Conservation (phyloP, 352 stramenopile species). For the Phytophthora citrophthora region DNA sequence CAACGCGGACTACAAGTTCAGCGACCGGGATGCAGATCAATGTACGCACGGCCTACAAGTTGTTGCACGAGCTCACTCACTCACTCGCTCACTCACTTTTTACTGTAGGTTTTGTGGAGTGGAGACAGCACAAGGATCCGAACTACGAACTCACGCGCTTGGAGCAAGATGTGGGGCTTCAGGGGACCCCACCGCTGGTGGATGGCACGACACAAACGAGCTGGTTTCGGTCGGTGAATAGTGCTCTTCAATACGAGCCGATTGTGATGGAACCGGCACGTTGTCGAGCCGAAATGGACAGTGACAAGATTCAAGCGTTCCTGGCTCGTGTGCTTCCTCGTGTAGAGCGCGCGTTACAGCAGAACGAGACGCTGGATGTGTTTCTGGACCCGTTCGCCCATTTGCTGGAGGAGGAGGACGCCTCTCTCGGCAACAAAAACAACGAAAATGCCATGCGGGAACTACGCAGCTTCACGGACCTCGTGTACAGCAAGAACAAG, state of each 20-base stretch:
- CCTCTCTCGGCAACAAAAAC: constrained; percentile 66
- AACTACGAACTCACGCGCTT: constrained; percentile 82
- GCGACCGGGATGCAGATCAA: constrained; percentile 79
- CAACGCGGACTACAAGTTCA: constrained; percentile 88
- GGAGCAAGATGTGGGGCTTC: constrained; percentile 81
- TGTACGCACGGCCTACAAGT: constrained; percentile 49
- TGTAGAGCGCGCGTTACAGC: constrained; percentile 79
- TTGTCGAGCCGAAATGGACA: constrained; percentile 68
- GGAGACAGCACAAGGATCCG: constrained; percentile 82
- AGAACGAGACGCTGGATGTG: constrained; percentile 89
- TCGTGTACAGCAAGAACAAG: constrained; percentile 95
- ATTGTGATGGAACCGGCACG: constrained; percentile 54
- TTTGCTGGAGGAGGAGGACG: constrained; percentile 71
- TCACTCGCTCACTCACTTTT: neutral
- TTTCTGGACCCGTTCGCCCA: constrained; percentile 83
- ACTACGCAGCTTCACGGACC: constrained; percentile 92
- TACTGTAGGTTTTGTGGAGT: constrained; percentile 79
- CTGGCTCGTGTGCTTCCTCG: constrained; percentile 65
- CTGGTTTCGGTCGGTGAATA: constrained; percentile 88
- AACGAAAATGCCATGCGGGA: constrained; percentile 92
- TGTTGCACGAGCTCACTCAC: constrained; percentile 44
- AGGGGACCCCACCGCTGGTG: constrained; percentile 73
- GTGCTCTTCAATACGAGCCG: constrained; percentile 80
- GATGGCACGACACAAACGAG: constrained; percentile 79
- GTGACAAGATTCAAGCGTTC: constrained; percentile 72